Conservation (phyloP, 306 rosid species). For the Calophaca sinica region DNA sequence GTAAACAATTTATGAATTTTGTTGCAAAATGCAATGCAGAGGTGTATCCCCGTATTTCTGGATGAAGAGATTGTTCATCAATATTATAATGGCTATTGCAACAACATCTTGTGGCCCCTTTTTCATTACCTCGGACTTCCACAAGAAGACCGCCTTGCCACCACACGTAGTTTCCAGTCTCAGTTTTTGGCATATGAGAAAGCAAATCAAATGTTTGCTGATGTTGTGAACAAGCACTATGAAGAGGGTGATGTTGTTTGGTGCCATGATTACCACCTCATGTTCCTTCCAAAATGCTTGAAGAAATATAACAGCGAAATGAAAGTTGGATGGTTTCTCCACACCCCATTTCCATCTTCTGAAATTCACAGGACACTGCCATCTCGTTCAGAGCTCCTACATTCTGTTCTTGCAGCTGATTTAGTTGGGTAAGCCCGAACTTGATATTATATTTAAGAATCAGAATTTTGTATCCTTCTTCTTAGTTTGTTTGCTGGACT, state of each 20-base stretch:
- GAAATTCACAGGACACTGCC: conserved; percentile 94
- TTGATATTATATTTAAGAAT: conserved; percentile 21
- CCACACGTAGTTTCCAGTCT: conserved; percentile 91
- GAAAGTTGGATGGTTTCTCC: conserved; percentile 99
- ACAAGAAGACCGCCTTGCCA: conserved; percentile 96
- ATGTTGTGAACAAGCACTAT: conserved; percentile 78
- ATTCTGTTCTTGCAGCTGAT: conserved; percentile 95
- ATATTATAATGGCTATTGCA: conserved; percentile 96
- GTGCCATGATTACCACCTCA: conserved; percentile 97
- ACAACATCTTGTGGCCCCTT: conserved; percentile 98
- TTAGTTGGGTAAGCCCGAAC: conserved; percentile 79
- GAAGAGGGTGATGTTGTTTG: conserved; percentile 97
- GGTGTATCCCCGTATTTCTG: conserved; percentile 91
- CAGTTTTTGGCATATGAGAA: conserved; percentile 90
- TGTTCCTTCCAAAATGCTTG: conserved; percentile 94
- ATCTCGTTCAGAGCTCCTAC: conserved; percentile 84
- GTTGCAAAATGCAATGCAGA: conserved; percentile 54
- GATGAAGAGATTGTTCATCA: conserved; percentile 93
- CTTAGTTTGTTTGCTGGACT: conserved; percentile 17
- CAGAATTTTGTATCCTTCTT: neutral
- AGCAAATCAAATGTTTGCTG: conserved; percentile 96
- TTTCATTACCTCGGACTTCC: conserved; percentile 97
- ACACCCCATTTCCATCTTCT: conserved; percentile 98
- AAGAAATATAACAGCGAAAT: conserved; percentile 74
- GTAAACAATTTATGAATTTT: conserved; percentile 12